Evolutionary conservation across 1,139 yeast species (phyloP).

Genomic region (Diutina ranongensis): DNA sequence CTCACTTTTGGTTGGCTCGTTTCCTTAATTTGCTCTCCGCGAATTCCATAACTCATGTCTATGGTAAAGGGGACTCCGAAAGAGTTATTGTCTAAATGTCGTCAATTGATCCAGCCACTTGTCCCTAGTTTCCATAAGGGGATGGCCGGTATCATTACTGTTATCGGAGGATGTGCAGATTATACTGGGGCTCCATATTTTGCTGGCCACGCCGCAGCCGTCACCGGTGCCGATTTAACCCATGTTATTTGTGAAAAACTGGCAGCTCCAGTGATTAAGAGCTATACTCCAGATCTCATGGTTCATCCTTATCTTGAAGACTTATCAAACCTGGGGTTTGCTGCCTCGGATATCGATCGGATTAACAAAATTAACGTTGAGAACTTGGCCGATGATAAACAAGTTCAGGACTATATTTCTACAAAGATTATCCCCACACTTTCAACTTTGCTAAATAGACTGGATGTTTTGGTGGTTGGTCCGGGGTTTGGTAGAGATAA

Average conservation of each 20-base stretch:
- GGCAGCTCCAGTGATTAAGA: slow-evolving; percentile 76
- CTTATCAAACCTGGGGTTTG: slow-evolving; percentile 11
- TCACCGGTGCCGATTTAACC: slow-evolving; percentile 80
- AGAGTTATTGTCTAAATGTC: slow-evolving; percentile 38
- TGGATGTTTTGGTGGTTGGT: slow-evolving; percentile 79
- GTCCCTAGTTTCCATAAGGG: slow-evolving; percentile 73
- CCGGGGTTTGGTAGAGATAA: slow-evolving; percentile 89
- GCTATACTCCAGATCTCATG: slow-evolving; percentile 89
- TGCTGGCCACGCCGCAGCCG: slow-evolving; percentile 73
- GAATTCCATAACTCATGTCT: not conserved
- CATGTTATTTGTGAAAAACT: slow-evolving; percentile 73
- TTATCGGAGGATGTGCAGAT: slow-evolving; percentile 91
- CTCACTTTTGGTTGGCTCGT: no score
- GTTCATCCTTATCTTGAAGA: slow-evolving; percentile 78
- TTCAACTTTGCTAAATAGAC: slow-evolving; percentile 40
- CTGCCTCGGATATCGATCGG: slow-evolving; percentile 12
- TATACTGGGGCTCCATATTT: slow-evolving; percentile 96
- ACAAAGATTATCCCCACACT: slow-evolving; percentile 44
- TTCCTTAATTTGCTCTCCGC: no score
- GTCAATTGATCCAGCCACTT: slow-evolving; percentile 64
- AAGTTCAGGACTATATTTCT: slow-evolving; percentile 24
- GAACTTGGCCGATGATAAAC: slow-evolving; percentile 11
- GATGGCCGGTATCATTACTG: slow-evolving; percentile 80
- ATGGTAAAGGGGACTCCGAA: slow-evolving; percentile 9
- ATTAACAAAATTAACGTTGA: slow-evolving; percentile 11